Evolutionary conservation across 2,329 filamentous ascomycete genomes (phyloP).

Genomic region (Lasiodiplodia theobromae): DNA sequence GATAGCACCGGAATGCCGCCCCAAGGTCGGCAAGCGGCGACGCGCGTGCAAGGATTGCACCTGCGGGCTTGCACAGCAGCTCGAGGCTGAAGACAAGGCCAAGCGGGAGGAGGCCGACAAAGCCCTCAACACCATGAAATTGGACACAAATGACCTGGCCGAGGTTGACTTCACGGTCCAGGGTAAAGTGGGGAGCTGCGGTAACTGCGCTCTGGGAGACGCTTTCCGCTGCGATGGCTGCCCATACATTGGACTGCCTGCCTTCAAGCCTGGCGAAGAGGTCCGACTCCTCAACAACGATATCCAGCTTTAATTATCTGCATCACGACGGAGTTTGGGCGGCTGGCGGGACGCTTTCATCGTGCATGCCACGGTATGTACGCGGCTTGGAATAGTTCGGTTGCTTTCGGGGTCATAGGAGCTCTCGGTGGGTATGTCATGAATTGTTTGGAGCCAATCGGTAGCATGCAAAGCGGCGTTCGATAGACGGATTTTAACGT

Average conservation of each 20-base stretch:
- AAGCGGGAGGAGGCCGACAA: conserved; percentile 71
- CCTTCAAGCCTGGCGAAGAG: conserved; percentile 97
- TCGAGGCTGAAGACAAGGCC: conserved; percentile 83
- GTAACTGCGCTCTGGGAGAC: conserved; percentile 92
- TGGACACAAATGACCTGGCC: conserved; percentile 78
- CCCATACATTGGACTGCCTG: conserved; percentile 89
- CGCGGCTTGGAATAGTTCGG: conserved; percentile 11
- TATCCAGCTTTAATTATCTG: conserved; percentile 70
- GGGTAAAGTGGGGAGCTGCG: conserved; percentile 93
- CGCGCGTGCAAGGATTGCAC: conserved; percentile 98
- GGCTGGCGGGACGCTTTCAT: background rate
- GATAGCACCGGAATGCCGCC: conserved; percentile 82
- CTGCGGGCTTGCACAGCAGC: conserved; percentile 84
- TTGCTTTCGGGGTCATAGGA: conserved; percentile 6
- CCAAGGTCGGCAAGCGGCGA: conserved; percentile 85
- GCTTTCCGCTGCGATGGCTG: conserved; percentile 72
- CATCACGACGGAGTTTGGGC: conserved; percentile 22
- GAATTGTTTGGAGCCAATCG: conserved; percentile 11
- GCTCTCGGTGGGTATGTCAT: conserved; percentile 10
- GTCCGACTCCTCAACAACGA: conserved; percentile 86
- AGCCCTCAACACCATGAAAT: conserved; percentile 70
- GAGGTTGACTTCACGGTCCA: conserved; percentile 98
- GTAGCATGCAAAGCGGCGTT: conserved; percentile 15
- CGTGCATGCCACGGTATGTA: conserved; percentile 9
- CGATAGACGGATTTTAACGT: background rate